phyloP scores from a whole-genome alignment of 257 asterid species.

The Leonotis leonurus region DNA sequence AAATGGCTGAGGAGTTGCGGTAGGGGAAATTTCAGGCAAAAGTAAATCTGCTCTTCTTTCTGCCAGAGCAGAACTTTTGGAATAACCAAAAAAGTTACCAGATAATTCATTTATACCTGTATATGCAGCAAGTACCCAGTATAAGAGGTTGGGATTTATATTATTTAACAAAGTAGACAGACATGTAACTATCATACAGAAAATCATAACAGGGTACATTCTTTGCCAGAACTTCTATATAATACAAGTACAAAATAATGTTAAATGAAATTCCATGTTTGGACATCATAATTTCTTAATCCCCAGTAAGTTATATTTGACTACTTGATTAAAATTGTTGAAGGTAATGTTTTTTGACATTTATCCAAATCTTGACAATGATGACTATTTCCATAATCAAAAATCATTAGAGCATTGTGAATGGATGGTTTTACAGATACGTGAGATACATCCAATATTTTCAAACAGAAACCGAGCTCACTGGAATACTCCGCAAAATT shows the following conservation, averaged over 20 bases:
- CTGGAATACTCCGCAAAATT: background rate
- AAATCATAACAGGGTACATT: background rate
- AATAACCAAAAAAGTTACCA: slow-evolving; percentile 26
- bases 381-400: background rate
- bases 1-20: slow-evolving; percentile 64
- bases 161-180: background rate
- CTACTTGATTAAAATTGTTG: background rate
- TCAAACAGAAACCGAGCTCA: background rate
- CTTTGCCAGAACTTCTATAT: background rate
- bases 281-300: background rate
- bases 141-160: background rate
- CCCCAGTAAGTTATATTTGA: background rate
- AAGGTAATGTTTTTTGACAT: background rate
- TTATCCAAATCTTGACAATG: background rate
- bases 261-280: background rate
- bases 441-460: background rate
- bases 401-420: background rate
- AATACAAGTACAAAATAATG: background rate
- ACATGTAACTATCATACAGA: background rate
- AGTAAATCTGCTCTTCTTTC: slow-evolving; percentile 45
- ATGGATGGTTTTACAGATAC: background rate
- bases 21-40: slow-evolving; percentile 57
- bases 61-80: slow-evolving; percentile 23
- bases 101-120: slow-evolving; percentile 42
- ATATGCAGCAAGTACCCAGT: slow-evolving; percentile 21